Base-by-base conservation (phyloP, 345 rosid species). In the Hevea brasiliensis region DNA sequence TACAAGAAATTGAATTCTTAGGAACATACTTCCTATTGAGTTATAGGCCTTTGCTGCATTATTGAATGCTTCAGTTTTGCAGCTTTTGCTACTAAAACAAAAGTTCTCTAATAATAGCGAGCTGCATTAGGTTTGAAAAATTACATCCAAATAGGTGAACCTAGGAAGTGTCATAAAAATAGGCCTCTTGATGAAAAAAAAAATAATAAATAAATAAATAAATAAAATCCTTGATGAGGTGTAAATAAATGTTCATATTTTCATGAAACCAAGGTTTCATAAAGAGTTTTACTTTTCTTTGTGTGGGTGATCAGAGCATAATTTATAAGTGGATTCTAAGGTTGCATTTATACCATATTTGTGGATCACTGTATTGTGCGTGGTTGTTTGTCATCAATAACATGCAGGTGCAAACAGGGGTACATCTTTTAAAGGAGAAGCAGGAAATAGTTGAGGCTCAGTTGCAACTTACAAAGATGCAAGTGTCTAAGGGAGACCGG, bases 361-460 rank as follows among this genome's bases (percentile, higher is more conserved):
- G 23, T 32, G 21, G 50, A 61, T 70, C 20, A 29, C 27, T 48
- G 14, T 76, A 14, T 77, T 44, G 26, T 76, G 21, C 51, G 42
- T 26, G 32, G 26, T 11, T 61, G 4, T 60, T 75, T 71, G 17
- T 54, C 42, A n/a, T 68, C 61, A 29, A 55, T 71, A 54, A 40
- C 47, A 11, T 74, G 79, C 85, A 94, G 98, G 94, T 94, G 74
- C 97, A 90, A 81, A 76, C 84, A 7, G 94, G 92, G 73, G 87
- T 94, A 11, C 85, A 81, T 37, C 76, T 77, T 76, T 68, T 94
- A 79, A 92, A 86, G 82, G 97, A 90, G 80, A 94, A 89, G 79
- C 97, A 90, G 66, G 97, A 88, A 24, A 80, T 83, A 48, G 29
- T 88, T 68, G 94, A 88, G 77, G 87, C 89, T 74, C 94, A 88